phyloP scores from a whole-genome alignment of 352 stramenopile species.

The Phytophthora pistaciae region DNA sequence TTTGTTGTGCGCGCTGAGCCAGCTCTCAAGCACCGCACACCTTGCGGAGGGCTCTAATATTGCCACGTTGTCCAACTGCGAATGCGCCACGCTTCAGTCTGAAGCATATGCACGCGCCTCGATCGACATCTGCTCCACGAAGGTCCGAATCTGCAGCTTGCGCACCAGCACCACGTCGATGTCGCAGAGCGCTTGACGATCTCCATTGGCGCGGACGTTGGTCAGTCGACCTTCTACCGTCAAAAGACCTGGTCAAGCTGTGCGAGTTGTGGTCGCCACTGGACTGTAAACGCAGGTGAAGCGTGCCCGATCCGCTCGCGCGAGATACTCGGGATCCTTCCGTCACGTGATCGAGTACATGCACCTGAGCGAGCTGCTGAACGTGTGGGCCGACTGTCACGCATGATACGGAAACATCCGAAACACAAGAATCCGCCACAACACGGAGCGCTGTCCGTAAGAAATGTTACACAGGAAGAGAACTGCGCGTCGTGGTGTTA shows the following conservation, averaged over 20 bases:
- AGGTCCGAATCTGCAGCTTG: conserved; percentile 24
- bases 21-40: conserved; percentile 3
- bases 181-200: conserved; percentile 20
- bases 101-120: not conserved
- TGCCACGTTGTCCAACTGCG: not conserved
- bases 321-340: conserved; percentile 8
- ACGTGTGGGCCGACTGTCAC: not conserved
- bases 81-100: conserved; percentile 11
- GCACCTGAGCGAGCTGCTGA: not conserved
- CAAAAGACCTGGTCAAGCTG: not conserved
- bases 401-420: conserved; percentile 1
- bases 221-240: conserved; percentile 15
- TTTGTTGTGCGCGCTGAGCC: not conserved
- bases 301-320: conserved; percentile 1
- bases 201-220: not conserved
- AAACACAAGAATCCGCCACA: conserved; percentile 13
- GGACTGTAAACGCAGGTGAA: conserved; percentile 7
- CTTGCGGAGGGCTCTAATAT: not conserved
- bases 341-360: not conserved
- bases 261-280: not conserved
- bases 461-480: conserved; percentile 5
- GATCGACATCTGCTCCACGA: conserved; percentile 11
- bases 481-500: not conserved
- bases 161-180: conserved; percentile 10
- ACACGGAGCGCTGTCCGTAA: conserved; percentile 20